Percentiles rank a stretch among this genome's conserved stretches.
Evolutionary conservation across 2,329 filamentous ascomycete species (phyloP).

Genomic region (Curvularia verruculosa): DNA sequence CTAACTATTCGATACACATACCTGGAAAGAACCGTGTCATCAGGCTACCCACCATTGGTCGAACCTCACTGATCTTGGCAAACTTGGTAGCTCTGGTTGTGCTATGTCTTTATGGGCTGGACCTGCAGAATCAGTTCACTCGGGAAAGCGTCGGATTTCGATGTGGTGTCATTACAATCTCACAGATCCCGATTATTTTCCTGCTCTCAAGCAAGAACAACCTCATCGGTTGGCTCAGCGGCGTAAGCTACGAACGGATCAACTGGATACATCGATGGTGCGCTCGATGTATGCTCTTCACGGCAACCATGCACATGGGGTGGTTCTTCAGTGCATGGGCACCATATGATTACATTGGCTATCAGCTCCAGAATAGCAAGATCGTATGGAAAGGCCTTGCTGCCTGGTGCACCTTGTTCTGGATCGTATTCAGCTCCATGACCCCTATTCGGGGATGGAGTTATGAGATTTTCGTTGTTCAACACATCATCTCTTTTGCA

Average conservation of each 20-base stretch:
- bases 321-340: conserved; percentile 66
- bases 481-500: conserved; percentile 68
- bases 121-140: conserved; percentile 56
- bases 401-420: conserved; percentile 69
- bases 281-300: conserved; percentile 70
- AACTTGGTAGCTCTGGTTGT: conserved; percentile 61
- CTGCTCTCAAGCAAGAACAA: conserved; percentile 63
- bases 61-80: conserved; percentile 48
- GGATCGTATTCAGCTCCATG: conserved; percentile 68
- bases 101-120: conserved; percentile 62
- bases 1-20: conserved; percentile 54
- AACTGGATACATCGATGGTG: conserved; percentile 79
- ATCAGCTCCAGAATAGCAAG: conserved; percentile 66
- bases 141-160: conserved; percentile 65
- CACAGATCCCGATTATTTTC: conserved; percentile 63
- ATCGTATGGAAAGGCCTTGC: conserved; percentile 71
- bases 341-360: conserved; percentile 62
- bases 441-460: conserved; percentile 68
- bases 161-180: conserved; percentile 59
- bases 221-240: conserved; percentile 65
- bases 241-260: conserved; percentile 70
- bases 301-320: conserved; percentile 71
- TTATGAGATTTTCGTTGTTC: conserved; percentile 73
- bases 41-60: conserved; percentile 50
- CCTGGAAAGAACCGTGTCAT: conserved; percentile 44